Evolutionary conservation across 2,329 filamentous ascomycete genomes (phyloP), one percentile per base, ranked within the genome.

Genomic region (Sporothrix globosa): DNA sequence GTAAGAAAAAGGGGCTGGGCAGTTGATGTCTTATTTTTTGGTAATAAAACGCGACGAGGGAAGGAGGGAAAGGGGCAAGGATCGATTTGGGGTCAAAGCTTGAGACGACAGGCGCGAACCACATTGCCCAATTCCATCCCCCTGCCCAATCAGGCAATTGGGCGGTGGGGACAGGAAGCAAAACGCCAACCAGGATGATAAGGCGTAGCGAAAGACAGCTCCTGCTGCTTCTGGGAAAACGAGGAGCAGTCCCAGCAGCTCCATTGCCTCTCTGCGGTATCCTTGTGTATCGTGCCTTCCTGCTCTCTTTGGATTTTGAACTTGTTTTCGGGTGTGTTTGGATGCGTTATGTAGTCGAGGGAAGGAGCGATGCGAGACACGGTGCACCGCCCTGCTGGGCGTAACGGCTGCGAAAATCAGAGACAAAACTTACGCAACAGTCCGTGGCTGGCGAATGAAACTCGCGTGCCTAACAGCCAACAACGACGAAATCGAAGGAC

Each of bases 381-480:
- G 21, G 13, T 60, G 58, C 39, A 63, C 39, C 24, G 58, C 56
- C 56, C 14, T 61, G 34, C n/a, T 61, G 19, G 56, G 17, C 21
- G 41, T 27, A 48, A 65, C 60, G 41, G 60, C 46, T 21, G 46
- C 41, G 27, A 68, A 58, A 54, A 34, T 7, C 39, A 44, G 19
- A 72, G 30, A 46, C 10, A 68, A n/a, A 56, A 70, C 72, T 73
- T 73, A 73, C 72, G 60, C 72, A 65, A 58, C 46, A 54, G 46
- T 48, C 30, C 5, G 9, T 21, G 46, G 70, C 52, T 50, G 60
- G 72, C 72, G 70, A 72, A 70, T 73, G 17, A 30, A 52, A 72
- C 54, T 39, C 70, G 72, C 72, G 68, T 70, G 69, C 68, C 71
- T 69, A 60, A 58, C 68, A 67, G 53, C 67, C 67, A 48, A 67